phyloP scores from a whole-genome alignment of 768 basidiomycete species.

The Leccinellum albellum region DNA sequence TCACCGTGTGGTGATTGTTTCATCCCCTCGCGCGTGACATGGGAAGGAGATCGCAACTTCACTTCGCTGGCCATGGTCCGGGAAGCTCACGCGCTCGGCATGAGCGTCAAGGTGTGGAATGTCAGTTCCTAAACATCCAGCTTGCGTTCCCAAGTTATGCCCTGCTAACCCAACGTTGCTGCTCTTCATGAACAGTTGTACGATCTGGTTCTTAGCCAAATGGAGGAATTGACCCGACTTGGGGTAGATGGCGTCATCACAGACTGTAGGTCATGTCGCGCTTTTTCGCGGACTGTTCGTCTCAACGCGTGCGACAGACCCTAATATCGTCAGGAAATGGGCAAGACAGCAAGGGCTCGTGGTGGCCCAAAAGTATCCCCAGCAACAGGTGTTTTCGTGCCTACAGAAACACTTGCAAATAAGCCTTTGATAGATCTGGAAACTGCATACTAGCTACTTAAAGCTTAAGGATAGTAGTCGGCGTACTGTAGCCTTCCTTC shows the following conservation, averaged over 20 bases:
- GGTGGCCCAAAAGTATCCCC: slow-evolving; percentile 57
- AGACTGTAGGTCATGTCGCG: slow-evolving; percentile 43
- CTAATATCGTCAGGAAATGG: slow-evolving; percentile 53
- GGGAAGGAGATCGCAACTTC: slow-evolving; percentile 48
- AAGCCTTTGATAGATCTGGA: background rate
- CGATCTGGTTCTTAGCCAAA: slow-evolving; percentile 43
- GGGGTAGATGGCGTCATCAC: slow-evolving; percentile 77
- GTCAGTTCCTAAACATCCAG: slow-evolving; percentile 34
- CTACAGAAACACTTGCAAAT: slow-evolving; percentile 42
- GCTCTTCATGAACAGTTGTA: slow-evolving; percentile 45
- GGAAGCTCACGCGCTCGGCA: slow-evolving; percentile 57
- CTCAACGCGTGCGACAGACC: slow-evolving; percentile 35
- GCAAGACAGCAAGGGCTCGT: slow-evolving; percentile 49
- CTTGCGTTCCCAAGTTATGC: background rate
- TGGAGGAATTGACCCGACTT: slow-evolving; percentile 56
- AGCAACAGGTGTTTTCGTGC: slow-evolving; percentile 58
- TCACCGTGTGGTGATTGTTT: slow-evolving; percentile 51
- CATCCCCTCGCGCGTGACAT: slow-evolving; percentile 42
- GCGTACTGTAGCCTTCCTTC: no score
- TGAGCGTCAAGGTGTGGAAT: slow-evolving; percentile 73
- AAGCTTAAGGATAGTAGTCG: no score
- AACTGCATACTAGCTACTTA: no score
- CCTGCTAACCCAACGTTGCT: background rate
- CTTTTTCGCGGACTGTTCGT: background rate
- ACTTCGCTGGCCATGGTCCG: slow-evolving; percentile 67